Evolutionary conservation across 1,284 basidiomycete genomes (phyloP), one percentile per base, ranked within the genome.

Genomic region (Ceratobasidium theobromae): DNA sequence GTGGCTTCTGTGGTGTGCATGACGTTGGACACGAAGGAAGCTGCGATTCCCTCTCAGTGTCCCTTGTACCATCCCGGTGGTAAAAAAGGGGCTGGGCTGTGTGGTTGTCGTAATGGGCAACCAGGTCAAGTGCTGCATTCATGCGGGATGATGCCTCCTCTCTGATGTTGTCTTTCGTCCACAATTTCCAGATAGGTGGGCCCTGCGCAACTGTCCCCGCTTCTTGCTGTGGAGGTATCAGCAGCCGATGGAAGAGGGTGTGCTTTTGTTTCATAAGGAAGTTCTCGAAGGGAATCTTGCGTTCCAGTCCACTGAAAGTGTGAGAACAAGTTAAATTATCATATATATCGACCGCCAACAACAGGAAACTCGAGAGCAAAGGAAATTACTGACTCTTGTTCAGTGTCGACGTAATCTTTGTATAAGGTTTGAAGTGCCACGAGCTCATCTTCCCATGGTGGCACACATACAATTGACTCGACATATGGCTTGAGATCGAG

Each of bases 231-330:
- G 14, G 4, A 23, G 21, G 21, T 30, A 28, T 11, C 16, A 57
- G 38, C n/a, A 3, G 6, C 11, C 6, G 3, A n/a, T 57, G 54
- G 25, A 57, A 57, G 8, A 57, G 12, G 1, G n/a, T n/a, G 16
- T 30, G 21, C 28, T 57, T 57, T 25, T 57, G 30, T 23, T 57
- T 41, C 12, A 57, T 30, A 3, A 57, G 28, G 54, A 57, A 57
- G 16, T 41, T 43, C 54, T 57, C 4, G 4, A 45, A 28, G n/a
- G n/a, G n/a, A n/a, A n/a, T n/a, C n/a, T n/a, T n/a, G n/a, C n/a
- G n/a, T n/a, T n/a, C n/a, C n/a, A n/a, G n/a, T n/a, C n/a, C n/a
- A n/a, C n/a, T n/a, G n/a, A n/a, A n/a, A n/a, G n/a, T n/a, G n/a
- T n/a, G n/a, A n/a, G n/a, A n/a, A n/a, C n/a, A n/a, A n/a, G n/a